Percentiles rank a stretch among this genome's conserved stretches.
Evolutionary conservation across 2,329 filamentous ascomycete genomes (phyloP).

Genomic region (Colletotrichum camelliae): DNA sequence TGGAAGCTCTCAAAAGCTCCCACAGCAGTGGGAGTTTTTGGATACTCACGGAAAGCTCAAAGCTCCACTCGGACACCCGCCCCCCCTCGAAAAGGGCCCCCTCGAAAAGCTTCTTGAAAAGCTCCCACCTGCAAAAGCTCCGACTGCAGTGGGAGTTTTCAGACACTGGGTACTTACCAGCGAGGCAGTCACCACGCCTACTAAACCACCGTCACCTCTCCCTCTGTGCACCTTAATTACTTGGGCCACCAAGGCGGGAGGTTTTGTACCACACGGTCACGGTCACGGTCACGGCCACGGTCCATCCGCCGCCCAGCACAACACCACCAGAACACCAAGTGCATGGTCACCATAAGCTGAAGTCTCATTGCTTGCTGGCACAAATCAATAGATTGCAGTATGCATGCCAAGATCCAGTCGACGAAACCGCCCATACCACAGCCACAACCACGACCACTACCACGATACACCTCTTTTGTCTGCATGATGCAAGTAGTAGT

Average conservation of each 20-base stretch:
- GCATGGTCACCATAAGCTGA: background rate
- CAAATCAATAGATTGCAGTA: background rate
- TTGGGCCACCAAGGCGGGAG: too few species aligned
- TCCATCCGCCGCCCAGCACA: background rate
- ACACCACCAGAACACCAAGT: background rate
- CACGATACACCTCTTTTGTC: background rate
- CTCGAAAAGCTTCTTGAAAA: too few species aligned
- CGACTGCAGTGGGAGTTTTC: too few species aligned
- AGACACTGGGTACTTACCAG: background rate
- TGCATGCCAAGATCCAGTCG: background rate
- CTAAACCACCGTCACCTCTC: background rate
- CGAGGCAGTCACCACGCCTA: background rate
- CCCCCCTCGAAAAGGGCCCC: too few species aligned
- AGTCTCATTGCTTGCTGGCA: background rate
- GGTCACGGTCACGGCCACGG: too few species aligned
- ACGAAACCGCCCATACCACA: background rate
- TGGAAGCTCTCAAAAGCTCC: background rate
- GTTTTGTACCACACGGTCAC: too few species aligned
- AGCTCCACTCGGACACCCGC: too few species aligned
- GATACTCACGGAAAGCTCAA: too few species aligned
- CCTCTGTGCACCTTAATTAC: background rate
- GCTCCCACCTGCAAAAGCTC: too few species aligned
- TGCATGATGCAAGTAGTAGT: background rate
- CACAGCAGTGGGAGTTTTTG: background rate
- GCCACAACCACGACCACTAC: background rate